Conservation (phyloP, 805 yeast species). For the Saturnispora diversa region DNA sequence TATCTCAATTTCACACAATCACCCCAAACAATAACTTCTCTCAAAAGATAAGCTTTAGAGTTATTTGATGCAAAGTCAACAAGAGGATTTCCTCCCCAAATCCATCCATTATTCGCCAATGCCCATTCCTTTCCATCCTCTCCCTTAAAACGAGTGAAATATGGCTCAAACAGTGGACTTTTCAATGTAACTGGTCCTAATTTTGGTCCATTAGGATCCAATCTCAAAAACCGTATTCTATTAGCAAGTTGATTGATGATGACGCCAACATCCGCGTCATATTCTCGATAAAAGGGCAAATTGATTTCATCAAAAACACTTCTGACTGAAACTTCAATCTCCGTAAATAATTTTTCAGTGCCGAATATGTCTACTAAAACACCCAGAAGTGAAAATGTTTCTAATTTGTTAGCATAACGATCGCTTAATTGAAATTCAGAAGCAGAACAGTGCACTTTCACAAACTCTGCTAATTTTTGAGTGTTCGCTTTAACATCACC, state of each 20-base stretch:
- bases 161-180: constrained; percentile 72
- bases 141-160: constrained; percentile 66
- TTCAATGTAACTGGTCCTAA: constrained; percentile 54
- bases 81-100: constrained; percentile 93
- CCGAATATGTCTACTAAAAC: constrained; percentile 38
- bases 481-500: constrained; percentile 34
- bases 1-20: constrained; percentile 92
- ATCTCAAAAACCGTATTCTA: constrained; percentile 65
- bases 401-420: constrained; percentile 48
- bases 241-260: constrained; percentile 65
- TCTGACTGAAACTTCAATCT: constrained; percentile 34
- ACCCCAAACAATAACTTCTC: constrained; percentile 96
- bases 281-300: constrained; percentile 57
- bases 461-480: constrained; percentile 43
- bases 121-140: constrained; percentile 53
- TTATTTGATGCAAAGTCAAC: constrained; percentile 83
- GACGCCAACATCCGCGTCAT: constrained; percentile 62
- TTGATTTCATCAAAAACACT: constrained; percentile 71
- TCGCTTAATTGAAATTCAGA: constrained; percentile 38
- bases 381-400: constrained; percentile 42
- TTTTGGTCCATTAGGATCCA: constrained; percentile 77
- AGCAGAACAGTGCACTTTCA: constrained; percentile 33
- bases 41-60: constrained; percentile 73
- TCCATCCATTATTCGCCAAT: constrained; percentile 96
- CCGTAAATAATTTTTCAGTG: constrained; percentile 14